A percentile compares a stretch with the other conserved stretches of the same genome.
Evolutionary conservation across 306 rosid genomes (phyloP).

Genomic region (Casuarina cunninghamiana): DNA sequence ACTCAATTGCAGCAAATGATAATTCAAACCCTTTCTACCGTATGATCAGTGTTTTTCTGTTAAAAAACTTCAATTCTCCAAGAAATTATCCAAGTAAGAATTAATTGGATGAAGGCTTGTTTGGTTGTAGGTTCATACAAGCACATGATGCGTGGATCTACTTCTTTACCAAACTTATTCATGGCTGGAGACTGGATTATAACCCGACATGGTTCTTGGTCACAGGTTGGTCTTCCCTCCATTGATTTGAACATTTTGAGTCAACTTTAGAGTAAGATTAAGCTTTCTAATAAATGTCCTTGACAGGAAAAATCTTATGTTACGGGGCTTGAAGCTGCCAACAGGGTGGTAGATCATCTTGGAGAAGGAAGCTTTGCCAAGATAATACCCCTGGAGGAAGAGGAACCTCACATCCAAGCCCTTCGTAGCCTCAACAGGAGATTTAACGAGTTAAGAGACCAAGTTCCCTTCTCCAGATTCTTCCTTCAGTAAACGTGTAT

Average conservation of each 20-base stretch:
- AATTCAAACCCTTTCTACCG: background rate
- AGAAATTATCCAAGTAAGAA: background rate
- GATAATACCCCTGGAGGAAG: slow-evolving; percentile 48
- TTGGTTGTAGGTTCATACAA: slow-evolving; percentile 47
- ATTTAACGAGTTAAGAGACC: slow-evolving; percentile 40
- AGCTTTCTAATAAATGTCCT: background rate
- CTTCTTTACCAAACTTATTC: slow-evolving; percentile 53
- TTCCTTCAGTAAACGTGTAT: slow-evolving; percentile 28
- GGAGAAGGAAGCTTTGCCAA: slow-evolving; percentile 62
- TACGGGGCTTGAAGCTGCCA: slow-evolving; percentile 65
- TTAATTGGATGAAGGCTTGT: background rate
- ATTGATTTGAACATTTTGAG: background rate
- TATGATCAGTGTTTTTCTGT: background rate
- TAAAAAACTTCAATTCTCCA: background rate
- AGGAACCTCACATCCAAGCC: slow-evolving; percentile 55
- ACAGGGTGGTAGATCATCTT: slow-evolving; percentile 45
- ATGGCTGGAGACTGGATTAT: slow-evolving; percentile 71
- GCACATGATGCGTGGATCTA: slow-evolving; percentile 47
- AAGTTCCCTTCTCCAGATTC: slow-evolving; percentile 42
- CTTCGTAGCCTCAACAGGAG: slow-evolving; percentile 50
- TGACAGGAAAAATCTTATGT: slow-evolving; percentile 59
- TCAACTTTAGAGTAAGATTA: background rate
- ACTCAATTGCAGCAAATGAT: background rate
- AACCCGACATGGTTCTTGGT: slow-evolving; percentile 65
- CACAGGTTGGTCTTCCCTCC: slow-evolving; percentile 36